Evolutionary conservation across 2,329 filamentous ascomycete genomes (phyloP), one percentile per base, ranked within the genome.

Genomic region (Nothophaeocryptopus gaeumannii): DNA sequence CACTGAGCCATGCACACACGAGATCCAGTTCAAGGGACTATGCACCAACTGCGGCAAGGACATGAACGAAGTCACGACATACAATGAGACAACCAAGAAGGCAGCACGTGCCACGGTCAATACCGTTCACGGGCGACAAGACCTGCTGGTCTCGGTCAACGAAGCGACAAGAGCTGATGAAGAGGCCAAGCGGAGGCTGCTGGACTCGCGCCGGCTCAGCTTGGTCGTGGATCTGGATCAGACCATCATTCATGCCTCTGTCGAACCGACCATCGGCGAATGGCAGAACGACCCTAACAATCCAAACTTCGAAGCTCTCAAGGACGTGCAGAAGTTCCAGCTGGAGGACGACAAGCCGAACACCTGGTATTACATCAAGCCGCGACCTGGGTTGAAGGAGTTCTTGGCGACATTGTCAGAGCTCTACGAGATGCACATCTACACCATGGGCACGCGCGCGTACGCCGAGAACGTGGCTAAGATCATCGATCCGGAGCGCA

Each of bases 311-410:
- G 83, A 88, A 14, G 89, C 91, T 4, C 85, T 99, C 62, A 91
- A 90, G 67, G 86, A 96, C 55, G 91, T 99, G 34, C 79, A 82
- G 62, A 82, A 83, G 55, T 99, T 99, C 66, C 89, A 96, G 73
- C 80, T 99, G 35, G 80, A 85, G 37, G 92, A 99, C 57, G 90
- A 96, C 61, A 86, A 85, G 1, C 85, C 81, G 40, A 85, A 84
- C n/a, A 92, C 86, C 67, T 96, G 87, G 80, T 99, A 99, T 71
- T 99, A 97, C 71, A 95, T 99, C 75, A 99, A 99, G 74, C 83
- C 96, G 73, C 88, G 93, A 32, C 93, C 93, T 0, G 90, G 91
- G 2, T 74, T 97, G 43, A 77, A 83, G 55, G 81, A 86, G 36
- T 99, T 99, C 65, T 77, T 99, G 41, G 77, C 87, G 51, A 81